Percentiles rank a stretch among this genome's conserved stretches.
phyloP scores from a whole-genome alignment of 1,139 yeast species.

The Taphrina pruni region DNA sequence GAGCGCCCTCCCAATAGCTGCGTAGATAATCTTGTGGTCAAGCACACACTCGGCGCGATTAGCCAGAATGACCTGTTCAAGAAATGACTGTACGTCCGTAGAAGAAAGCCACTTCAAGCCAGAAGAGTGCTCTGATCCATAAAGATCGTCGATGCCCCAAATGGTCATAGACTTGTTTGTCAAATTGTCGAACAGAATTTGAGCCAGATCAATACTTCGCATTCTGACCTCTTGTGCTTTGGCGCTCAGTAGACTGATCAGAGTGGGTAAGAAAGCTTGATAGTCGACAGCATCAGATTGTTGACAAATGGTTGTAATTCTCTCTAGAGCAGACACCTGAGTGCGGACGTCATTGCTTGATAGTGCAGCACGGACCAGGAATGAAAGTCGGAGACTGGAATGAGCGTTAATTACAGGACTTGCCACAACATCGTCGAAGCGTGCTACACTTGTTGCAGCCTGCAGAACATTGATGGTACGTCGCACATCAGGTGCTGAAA shows the following conservation, averaged over 20 bases:
- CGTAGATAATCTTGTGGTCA: constrained; percentile 57
- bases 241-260: constrained; percentile 50
- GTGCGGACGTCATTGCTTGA: constrained; percentile 25
- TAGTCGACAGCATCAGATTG: constrained; percentile 48
- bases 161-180: constrained; percentile 13
- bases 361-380: constrained; percentile 29
- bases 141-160: constrained; percentile 37
- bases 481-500: constrained; percentile 27
- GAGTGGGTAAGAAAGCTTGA: constrained; percentile 51
- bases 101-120: constrained; percentile 65
- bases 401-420: constrained; percentile 9
- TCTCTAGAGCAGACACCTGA: constrained; percentile 55
- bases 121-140: constrained; percentile 51
- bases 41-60: constrained; percentile 55
- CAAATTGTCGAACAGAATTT: background rate
- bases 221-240: constrained; percentile 53
- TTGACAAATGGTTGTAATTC: constrained; percentile 34
- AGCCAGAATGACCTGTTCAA: constrained; percentile 55
- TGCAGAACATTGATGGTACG: constrained; percentile 30
- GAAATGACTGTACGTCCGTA: constrained; percentile 63
- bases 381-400: constrained; percentile 12
- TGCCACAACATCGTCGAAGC: constrained; percentile 22
- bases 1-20: constrained; percentile 50
- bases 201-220: constrained; percentile 13
- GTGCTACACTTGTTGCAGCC: constrained; percentile 22